These are phyloP conservation scores for Pistacia vera DNA, from an alignment of 345 rosid species.

Conservation along the genomic window DNA sequence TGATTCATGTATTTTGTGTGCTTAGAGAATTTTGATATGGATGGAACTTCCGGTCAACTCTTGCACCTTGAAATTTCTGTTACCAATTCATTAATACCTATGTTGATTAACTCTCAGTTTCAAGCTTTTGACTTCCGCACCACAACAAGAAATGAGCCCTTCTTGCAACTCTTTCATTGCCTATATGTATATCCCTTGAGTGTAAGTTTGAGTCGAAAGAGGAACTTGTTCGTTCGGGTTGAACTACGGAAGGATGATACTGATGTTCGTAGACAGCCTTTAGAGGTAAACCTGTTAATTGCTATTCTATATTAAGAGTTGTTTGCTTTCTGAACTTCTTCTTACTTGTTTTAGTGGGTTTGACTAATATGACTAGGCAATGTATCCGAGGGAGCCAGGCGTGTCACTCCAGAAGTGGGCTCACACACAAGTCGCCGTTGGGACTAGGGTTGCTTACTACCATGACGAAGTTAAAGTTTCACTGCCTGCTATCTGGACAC, in stretches of 20 bases:
- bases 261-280: conserved; percentile 86
- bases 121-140: conserved; percentile 98
- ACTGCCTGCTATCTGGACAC: conserved; percentile 94
- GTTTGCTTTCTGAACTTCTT: conserved; percentile 13
- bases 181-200: conserved; percentile 89
- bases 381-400: conserved; percentile 84
- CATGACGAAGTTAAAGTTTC: conserved; percentile 93
- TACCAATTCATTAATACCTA: conserved; percentile 8
- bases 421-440: conserved; percentile 92
- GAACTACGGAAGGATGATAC: conserved; percentile 93
- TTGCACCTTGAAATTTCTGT: neutral
- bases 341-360: conserved; percentile 26
- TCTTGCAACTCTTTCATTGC: conserved; percentile 94
- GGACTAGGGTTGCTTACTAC: conserved; percentile 80
- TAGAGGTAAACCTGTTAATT: conserved; percentile 65
- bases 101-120: conserved; percentile 49
- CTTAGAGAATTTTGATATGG: neutral
- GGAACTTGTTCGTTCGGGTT: conserved; percentile 83
- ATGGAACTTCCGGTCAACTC: neutral
- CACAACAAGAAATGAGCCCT: conserved; percentile 91
- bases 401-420: conserved; percentile 74
- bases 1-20: neutral
- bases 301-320: conserved; percentile 9
- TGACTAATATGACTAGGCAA: conserved; percentile 59
- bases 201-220: conserved; percentile 89